Base-by-base conservation (phyloP, 306 rosid genomes). In the Trifolium fragiferum region DNA sequence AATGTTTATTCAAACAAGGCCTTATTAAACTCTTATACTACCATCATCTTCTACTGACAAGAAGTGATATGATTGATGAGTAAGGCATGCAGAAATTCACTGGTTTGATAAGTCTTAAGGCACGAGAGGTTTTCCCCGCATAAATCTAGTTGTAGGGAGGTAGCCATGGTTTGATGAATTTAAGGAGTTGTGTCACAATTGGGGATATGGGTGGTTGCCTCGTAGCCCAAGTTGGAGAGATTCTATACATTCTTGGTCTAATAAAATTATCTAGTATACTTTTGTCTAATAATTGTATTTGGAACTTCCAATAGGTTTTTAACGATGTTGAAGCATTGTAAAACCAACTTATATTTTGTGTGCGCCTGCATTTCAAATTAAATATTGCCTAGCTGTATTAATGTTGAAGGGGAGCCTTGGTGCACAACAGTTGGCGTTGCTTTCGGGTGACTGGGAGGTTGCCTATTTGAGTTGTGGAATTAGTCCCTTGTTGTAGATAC, bases 21-120 rank as follows among this genome's bases (percentile, higher is more conserved):
- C 20, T 14, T 32, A 7, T n/a, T 49, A 15, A 1, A 12, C 4
- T 60, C 41, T 27, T 14, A 27, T 60, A 27, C 43, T 30, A 8
- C 27, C 5, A 43, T 37, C 11, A 5, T 49, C 20, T 60, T 30
- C 33, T 27, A 2, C 12, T 27, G 10, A 59, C 25, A 16, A 12
- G 40, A 14, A 30, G 11, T 60, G 6, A 60, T 32, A 10, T 60
- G 66, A 60, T 10, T 13, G 66, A 60, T 30, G 20, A 30, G 21
- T 4, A 32, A 27, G 10, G 6, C 10, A 25, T 59, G 10, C 11
- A 25, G 38, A 59, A 47, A n/a, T 13, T 40, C n/a, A 4, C 66
- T 60, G 43, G 66, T 60, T 60, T 60, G 66, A 37, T 30, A 7
- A 60, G 66, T 60, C 32, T 60, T 43, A 43, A 41, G 4, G 5